Percentiles rank a stretch among this genome's conserved stretches.
Conservation (phyloP, 306 rosid species). For the Glycine soja region DNA sequence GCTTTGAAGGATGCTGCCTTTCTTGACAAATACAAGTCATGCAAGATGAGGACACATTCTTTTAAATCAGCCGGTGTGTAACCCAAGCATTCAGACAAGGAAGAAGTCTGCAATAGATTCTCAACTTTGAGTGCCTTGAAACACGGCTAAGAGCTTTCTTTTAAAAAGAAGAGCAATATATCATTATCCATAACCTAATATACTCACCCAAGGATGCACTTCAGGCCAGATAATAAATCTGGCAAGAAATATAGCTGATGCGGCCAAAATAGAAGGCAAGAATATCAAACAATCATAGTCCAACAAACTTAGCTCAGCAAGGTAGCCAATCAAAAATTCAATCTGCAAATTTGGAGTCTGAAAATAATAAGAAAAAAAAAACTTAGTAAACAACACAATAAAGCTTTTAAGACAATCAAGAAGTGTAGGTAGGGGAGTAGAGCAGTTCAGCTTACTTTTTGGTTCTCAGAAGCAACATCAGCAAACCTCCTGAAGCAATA, state of each 20-base stretch:
- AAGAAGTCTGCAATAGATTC: slow-evolving; percentile 51
- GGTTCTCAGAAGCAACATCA: slow-evolving; percentile 52
- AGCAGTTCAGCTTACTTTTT: slow-evolving; percentile 55
- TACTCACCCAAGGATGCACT: slow-evolving; percentile 80
- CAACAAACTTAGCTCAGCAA: slow-evolving; percentile 82
- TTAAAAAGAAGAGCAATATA: too few species aligned
- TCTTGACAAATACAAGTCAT: slow-evolving; percentile 74
- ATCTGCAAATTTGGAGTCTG: slow-evolving; percentile 61
- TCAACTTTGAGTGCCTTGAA: slow-evolving; percentile 13
- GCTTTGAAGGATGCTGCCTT: slow-evolving; percentile 65
- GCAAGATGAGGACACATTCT: slow-evolving; percentile 66
- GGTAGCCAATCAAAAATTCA: slow-evolving; percentile 68
- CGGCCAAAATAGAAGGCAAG: slow-evolving; percentile 85
- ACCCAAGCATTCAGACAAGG: slow-evolving; percentile 57
- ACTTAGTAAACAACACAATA: slow-evolving; percentile 19
- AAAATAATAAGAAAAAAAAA: background rate
- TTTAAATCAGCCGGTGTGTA: slow-evolving; percentile 66
- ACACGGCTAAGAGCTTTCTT: background rate
- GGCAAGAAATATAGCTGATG: slow-evolving; percentile 73
- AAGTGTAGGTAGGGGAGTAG: background rate
- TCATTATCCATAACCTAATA: background rate
- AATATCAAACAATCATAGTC: slow-evolving; percentile 69
- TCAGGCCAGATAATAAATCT: slow-evolving; percentile 63
- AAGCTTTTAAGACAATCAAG: background rate
- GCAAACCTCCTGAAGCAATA: slow-evolving; percentile 56